A percentile compares a stretch with the other conserved stretches of the same genome.
Conservation (phyloP, 352 stramenopile genomes). For the Globisporangium sylvaticum region DNA sequence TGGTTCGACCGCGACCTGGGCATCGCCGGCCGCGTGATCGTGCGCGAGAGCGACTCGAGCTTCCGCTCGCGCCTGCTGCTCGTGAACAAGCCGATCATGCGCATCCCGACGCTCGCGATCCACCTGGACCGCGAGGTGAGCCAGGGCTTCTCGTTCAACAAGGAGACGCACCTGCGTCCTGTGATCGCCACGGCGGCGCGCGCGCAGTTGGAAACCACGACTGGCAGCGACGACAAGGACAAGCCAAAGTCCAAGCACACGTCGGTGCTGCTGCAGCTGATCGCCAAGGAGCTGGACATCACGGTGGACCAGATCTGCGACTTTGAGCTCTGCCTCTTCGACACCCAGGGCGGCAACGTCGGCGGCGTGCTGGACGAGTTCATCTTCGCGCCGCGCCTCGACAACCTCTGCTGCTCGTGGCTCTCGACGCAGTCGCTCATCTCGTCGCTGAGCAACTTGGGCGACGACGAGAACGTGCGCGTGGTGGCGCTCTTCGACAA, state of each 20-base stretch:
- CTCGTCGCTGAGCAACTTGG: conserved; percentile 68
- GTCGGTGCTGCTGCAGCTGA: conserved; percentile 89
- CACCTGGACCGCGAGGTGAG: conserved; percentile 92
- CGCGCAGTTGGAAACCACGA: conserved; percentile 83
- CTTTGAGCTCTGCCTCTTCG: conserved; percentile 96
- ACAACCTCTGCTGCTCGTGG: conserved; percentile 97
- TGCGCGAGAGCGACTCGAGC: conserved; percentile 73
- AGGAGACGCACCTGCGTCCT: conserved; percentile 94
- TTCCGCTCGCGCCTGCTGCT: conserved; percentile 85
- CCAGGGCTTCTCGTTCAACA: conserved; percentile 93
- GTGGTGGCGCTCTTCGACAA: conserved; percentile 98
- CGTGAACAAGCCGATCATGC: conserved; percentile 93
- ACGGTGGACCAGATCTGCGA: conserved; percentile 90
- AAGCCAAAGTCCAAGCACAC: conserved; percentile 82
- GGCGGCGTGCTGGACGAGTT: conserved; percentile 94
- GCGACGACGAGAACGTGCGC: conserved; percentile 79
- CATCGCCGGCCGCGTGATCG: conserved; percentile 90
- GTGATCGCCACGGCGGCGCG: conserved; percentile 86
- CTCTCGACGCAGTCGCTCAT: conserved; percentile 84
- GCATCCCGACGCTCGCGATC: conserved; percentile 97
- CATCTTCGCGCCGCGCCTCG: conserved; percentile 94
- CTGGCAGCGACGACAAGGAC: conserved; percentile 36
- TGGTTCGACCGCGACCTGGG: conserved; percentile 98
- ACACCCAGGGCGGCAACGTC: conserved; percentile 91
- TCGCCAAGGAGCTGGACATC: conserved; percentile 90